Conservation (phyloP, 768 basidiomycete genomes). For the Trametopsis cervina region DNA sequence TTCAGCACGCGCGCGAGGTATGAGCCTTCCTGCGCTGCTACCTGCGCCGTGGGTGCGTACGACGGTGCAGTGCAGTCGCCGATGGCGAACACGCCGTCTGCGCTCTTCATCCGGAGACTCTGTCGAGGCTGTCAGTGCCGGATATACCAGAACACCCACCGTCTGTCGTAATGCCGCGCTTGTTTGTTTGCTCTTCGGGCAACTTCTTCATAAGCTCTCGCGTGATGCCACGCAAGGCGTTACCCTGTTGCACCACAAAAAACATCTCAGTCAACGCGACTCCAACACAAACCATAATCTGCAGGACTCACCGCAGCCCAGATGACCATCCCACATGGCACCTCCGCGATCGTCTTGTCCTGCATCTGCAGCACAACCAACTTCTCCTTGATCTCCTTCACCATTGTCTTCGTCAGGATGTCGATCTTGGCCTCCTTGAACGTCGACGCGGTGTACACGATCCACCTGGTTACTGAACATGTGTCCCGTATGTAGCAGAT, state of each 20-base stretch:
- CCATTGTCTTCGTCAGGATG: conserved; percentile 98
- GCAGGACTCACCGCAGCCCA: conserved; percentile 65
- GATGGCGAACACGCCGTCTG: conserved; percentile 81
- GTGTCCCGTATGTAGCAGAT: no score
- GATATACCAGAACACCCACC: conserved; percentile 53
- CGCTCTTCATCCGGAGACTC: conserved; percentile 72
- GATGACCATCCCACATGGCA: conserved; percentile 91
- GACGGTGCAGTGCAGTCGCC: conserved; percentile 92
- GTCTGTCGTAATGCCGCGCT: conserved; percentile 83
- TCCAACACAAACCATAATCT: not conserved
- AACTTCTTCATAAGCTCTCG: conserved; percentile 66
- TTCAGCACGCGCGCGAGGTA: conserved; percentile 83
- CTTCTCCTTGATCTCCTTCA: conserved; percentile 83
- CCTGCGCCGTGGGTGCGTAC: conserved; percentile 97
- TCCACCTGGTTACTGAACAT: conserved; percentile 91
- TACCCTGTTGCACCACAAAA: conserved; percentile 32
- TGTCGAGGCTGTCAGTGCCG: no score
- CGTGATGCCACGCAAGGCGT: conserved; percentile 52
- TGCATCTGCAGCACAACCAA: conserved; percentile 85
- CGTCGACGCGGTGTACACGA: conserved; percentile 89
- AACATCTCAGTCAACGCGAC: not conserved
- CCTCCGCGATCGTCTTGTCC: conserved; percentile 78
- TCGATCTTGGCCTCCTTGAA: conserved; percentile 98
- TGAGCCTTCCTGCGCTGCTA: conserved; percentile 88
- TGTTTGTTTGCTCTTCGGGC: conserved; percentile 71